A percentile compares a stretch with the other conserved stretches of the same genome.
Evolutionary conservation across 176 grass and related monocot genomes (phyloP).

Genomic region (Lolium multiflorum): DNA sequence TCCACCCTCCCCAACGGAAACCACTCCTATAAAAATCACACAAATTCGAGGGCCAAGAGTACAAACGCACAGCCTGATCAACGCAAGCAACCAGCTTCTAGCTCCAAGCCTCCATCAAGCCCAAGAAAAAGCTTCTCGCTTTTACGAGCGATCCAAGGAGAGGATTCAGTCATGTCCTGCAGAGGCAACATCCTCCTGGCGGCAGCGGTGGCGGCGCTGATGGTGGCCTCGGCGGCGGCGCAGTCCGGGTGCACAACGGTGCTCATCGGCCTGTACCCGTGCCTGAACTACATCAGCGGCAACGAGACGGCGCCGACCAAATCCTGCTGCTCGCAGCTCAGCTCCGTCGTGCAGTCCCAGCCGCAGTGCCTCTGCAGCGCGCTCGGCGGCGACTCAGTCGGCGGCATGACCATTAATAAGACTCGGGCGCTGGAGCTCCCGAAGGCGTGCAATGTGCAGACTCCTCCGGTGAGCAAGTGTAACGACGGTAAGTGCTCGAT

Average conservation of each 20-base stretch:
- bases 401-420: constrained; percentile 74
- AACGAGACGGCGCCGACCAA: constrained; percentile 55
- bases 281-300: constrained; percentile 93
- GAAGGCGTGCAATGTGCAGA: constrained; percentile 63
- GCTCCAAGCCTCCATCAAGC: background rate
- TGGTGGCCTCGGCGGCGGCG: constrained; percentile 42
- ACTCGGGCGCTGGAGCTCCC: constrained; percentile 63
- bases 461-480: constrained; percentile 75
- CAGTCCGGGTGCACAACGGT: constrained; percentile 68
- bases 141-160: background rate
- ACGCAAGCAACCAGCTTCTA: background rate
- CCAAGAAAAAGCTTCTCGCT: background rate
- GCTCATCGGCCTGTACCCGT: constrained; percentile 78
- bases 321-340: constrained; percentile 75
- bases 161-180: background rate
- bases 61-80: background rate
- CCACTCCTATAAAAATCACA: constrained; percentile 30
- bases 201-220: background rate
- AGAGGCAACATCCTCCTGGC: constrained; percentile 19
- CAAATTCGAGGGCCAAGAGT: background rate
- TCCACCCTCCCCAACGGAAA: background rate
- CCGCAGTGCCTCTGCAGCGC: constrained; percentile 78
- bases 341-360: constrained; percentile 58
- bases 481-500: constrained; percentile 48
- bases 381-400: constrained; percentile 58